These are phyloP conservation scores for Brassica cretica DNA, from an alignment of 345 rosid species.

Conservation along the genomic window DNA sequence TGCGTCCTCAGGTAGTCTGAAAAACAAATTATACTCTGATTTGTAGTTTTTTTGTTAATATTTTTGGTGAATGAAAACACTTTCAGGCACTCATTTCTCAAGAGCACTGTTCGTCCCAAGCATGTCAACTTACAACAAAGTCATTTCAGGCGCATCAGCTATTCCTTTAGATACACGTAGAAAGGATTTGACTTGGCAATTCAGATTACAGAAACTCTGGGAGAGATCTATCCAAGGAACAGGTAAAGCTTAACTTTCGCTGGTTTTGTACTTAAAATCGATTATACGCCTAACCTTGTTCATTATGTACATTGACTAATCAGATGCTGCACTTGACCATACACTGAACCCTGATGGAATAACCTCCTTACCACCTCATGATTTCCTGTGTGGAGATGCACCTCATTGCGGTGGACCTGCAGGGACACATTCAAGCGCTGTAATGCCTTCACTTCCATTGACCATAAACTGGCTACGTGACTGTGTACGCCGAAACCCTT, in stretches of 20 bases:
- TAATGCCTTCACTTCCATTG: conserved; percentile 72
- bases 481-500: conserved; percentile 64
- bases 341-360: conserved; percentile 34
- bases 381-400: conserved; percentile 58
- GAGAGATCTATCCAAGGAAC: conserved; percentile 64
- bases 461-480: conserved; percentile 65
- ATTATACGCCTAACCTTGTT: neutral
- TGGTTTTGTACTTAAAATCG: neutral
- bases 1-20: conserved; percentile 61
- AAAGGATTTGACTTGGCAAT: conserved; percentile 78
- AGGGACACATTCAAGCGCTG: conserved; percentile 51
- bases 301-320: no score
- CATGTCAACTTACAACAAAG: conserved; percentile 77
- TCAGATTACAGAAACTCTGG: conserved; percentile 69
- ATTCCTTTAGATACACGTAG: conserved; percentile 47
- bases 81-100: conserved; percentile 69
- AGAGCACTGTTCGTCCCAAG: conserved; percentile 82
- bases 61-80: conserved; percentile 11
- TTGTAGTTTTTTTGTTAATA: neutral
- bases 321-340: conserved; percentile 51
- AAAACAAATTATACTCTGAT: neutral
- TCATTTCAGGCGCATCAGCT: conserved; percentile 55
- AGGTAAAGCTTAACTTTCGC: conserved; percentile 39
- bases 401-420: conserved; percentile 45
- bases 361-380: conserved; percentile 50